A percentile compares a stretch with the other conserved stretches of the same genome.
These are phyloP conservation scores for Dioscorea alata DNA, from an alignment of 106 monocot species.

Conservation along the genomic window DNA sequence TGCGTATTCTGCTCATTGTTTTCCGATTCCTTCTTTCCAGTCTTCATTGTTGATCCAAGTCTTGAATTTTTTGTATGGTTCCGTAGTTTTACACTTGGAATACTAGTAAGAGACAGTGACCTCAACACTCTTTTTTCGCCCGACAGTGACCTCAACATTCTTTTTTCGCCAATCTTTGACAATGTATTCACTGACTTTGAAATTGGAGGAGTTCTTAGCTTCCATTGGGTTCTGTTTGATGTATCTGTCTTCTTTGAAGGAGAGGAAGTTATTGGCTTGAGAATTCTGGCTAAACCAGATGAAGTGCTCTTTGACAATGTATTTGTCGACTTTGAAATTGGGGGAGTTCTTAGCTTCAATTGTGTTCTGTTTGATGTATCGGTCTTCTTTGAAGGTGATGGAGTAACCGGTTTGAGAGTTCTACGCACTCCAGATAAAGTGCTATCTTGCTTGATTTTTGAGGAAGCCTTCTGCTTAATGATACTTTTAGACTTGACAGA, in stretches of 20 bases:
- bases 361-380: neutral
- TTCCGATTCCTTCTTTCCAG: constrained; percentile 6
- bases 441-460: constrained; percentile 11
- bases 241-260: constrained; percentile 2
- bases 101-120: neutral
- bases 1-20: constrained; percentile 2
- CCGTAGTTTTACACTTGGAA: constrained; percentile 7
- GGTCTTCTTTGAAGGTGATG: constrained; percentile 8
- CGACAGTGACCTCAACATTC: no score
- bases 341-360: constrained; percentile 6
- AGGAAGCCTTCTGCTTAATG: constrained; percentile 1
- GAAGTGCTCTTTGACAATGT: neutral
- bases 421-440: constrained; percentile 4
- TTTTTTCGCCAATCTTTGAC: no score
- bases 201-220: constrained; percentile 4
- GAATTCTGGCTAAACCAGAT: constrained; percentile 8
- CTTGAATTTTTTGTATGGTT: constrained; percentile 7
- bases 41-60: constrained; percentile 1
- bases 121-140: no score
- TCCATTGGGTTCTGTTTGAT: neutral
- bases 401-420: constrained; percentile 10
- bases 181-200: constrained; percentile 6
- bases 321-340: constrained; percentile 2
- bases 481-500: neutral
- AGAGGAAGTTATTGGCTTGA: constrained; percentile 15